A percentile compares a stretch with the other conserved stretches of the same genome.
phyloP scores from a whole-genome alignment of 148 eudicot species.

The Rhododendron vialii region DNA sequence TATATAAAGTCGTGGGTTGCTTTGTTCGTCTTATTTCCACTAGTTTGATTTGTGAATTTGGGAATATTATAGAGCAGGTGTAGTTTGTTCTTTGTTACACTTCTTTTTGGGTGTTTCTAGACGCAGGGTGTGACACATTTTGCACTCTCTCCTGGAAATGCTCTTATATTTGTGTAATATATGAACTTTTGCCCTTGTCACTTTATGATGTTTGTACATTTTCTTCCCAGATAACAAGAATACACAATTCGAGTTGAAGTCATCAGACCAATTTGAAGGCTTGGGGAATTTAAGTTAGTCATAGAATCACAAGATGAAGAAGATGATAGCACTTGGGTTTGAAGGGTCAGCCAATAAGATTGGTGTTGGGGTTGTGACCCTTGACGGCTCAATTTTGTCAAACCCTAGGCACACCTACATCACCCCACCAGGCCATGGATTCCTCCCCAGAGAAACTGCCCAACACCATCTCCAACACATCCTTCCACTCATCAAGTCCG shows the following conservation, averaged over 20 bases:
- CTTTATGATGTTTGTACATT: not conserved
- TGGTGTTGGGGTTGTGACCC: conserved; percentile 76
- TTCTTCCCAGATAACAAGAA: not conserved
- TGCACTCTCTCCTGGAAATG: too few relatives aligned
- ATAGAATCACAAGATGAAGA: conserved; percentile 30
- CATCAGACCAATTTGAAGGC: not conserved
- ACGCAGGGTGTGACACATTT: too few relatives aligned
- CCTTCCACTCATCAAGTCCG: conserved; percentile 65
- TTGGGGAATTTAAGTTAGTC: not conserved
- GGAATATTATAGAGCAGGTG: too few relatives aligned
- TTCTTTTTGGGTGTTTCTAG: too few relatives aligned
- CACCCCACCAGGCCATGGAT: conserved; percentile 95
- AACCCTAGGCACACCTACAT: conserved; percentile 92
- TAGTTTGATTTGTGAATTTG: too few relatives aligned
- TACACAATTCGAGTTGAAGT: not conserved
- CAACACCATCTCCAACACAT: conserved; percentile 81
- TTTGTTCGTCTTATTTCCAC: too few relatives aligned
- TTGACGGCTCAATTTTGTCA: conserved; percentile 82
- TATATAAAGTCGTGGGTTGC: too few relatives aligned
- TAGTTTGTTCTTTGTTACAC: too few relatives aligned
- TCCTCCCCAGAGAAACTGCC: conserved; percentile 91
- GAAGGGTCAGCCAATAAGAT: conserved; percentile 97
- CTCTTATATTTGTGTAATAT: not conserved
- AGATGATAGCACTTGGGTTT: conserved; percentile 80
- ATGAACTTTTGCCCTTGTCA: not conserved